A percentile compares a stretch with the other conserved stretches of the same genome.
phyloP scores from a whole-genome alignment of 306 rosid genomes.

The Medicago arabica region DNA sequence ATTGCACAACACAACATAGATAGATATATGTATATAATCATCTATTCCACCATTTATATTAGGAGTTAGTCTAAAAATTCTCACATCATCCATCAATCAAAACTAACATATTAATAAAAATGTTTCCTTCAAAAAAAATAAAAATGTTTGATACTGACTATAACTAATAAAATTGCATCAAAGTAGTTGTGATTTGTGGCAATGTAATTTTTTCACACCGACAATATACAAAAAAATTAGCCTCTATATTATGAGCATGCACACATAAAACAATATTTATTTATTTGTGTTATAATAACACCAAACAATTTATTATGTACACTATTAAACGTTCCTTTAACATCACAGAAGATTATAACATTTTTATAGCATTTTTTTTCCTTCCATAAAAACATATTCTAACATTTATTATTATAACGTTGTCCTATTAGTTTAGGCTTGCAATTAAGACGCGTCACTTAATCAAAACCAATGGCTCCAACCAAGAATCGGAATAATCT shows the following conservation, averaged over 20 bases:
- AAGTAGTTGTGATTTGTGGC: no score
- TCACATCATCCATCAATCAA: no score
- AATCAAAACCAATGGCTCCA: conserved; percentile 35
- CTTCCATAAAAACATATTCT: background rate
- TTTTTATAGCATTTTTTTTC: background rate
- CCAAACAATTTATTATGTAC: background rate
- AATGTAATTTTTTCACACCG: no score
- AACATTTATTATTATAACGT: background rate
- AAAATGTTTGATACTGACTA: no score
- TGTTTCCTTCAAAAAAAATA: no score
- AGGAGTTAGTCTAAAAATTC: no score
- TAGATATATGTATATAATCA: background rate
- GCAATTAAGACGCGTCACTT: conserved; percentile 24
- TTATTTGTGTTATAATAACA: background rate
- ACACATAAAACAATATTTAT: background rate
- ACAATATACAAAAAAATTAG: no score
- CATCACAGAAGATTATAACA: background rate
- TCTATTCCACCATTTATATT: background rate
- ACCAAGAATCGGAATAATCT: conserved; percentile 35
- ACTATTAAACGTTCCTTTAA: background rate
- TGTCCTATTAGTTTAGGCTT: background rate
- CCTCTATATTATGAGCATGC: background rate
- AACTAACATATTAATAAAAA: no score
- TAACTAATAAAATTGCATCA: no score
- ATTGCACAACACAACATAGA: background rate